phyloP scores from a whole-genome alignment of 352 stramenopile species.

The Globisporangium okanoganense region DNA sequence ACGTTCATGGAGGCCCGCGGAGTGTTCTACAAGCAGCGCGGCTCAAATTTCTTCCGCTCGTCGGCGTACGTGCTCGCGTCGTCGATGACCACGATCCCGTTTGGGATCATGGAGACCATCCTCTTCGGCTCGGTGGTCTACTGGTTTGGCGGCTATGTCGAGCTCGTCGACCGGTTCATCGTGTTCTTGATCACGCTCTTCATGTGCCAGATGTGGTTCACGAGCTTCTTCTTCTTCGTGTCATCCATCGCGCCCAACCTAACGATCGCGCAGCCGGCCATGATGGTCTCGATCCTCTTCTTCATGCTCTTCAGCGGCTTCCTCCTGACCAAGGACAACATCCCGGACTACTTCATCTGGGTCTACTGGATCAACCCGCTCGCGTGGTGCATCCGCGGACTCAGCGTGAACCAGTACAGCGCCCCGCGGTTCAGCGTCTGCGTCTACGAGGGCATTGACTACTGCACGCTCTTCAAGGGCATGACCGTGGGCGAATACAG shows the following conservation, averaged over 20 bases:
- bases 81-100: constrained; percentile 45
- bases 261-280: constrained; percentile 52
- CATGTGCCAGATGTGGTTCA: constrained; percentile 65
- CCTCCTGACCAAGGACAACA: constrained; percentile 47
- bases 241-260: constrained; percentile 38
- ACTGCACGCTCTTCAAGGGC: constrained; percentile 33
- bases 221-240: constrained; percentile 64
- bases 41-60: constrained; percentile 86
- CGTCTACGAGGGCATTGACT: constrained; percentile 44
- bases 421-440: constrained; percentile 39
- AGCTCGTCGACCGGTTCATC: constrained; percentile 35
- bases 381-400: constrained; percentile 53
- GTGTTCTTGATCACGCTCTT: constrained; percentile 68
- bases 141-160: constrained; percentile 85
- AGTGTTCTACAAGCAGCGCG: constrained; percentile 89
- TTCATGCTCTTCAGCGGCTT: constrained; percentile 75
- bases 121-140: constrained; percentile 88
- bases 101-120: constrained; percentile 66
- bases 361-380: constrained; percentile 80
- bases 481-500: constrained; percentile 41
- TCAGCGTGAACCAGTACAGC: constrained; percentile 66
- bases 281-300: constrained; percentile 59
- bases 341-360: constrained; percentile 69
- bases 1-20: constrained; percentile 70
- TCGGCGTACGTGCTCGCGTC: constrained; percentile 72